phyloP scores from a whole-genome alignment of 2,329 filamentous ascomycete species.

The Aspergillus eucalypticola region DNA sequence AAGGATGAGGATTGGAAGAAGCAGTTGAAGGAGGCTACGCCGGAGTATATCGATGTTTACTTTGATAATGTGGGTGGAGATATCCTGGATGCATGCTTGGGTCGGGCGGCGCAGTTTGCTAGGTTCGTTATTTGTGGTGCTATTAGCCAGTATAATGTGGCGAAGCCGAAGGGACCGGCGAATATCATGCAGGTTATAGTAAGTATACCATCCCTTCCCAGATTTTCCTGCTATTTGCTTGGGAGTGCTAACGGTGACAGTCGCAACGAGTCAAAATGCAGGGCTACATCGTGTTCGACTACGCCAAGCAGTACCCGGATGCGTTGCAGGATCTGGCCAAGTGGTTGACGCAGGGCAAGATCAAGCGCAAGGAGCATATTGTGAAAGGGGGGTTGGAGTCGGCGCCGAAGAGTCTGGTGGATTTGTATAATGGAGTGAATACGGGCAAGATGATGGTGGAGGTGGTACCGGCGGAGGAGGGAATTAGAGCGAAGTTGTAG shows the following conservation, averaged over 20 bases:
- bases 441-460: conserved; percentile 63
- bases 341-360: conserved; percentile 71
- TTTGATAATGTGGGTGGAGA: conserved; percentile 75
- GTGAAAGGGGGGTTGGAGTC: conserved; percentile 66
- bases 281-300: conserved; percentile 75
- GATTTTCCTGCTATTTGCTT: neutral
- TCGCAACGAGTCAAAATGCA: conserved; percentile 55
- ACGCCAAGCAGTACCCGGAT: conserved; percentile 55
- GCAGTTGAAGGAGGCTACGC: conserved; percentile 62
- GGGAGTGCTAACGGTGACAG: conserved; percentile 25
- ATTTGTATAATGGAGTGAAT: conserved; percentile 69
- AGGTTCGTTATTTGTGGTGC: conserved; percentile 71
- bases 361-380: conserved; percentile 71
- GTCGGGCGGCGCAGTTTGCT: conserved; percentile 61
- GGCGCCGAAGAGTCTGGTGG: conserved; percentile 64
- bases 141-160: conserved; percentile 69
- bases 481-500: conserved; percentile 47
- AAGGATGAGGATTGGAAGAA: conserved; percentile 63
- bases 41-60: conserved; percentile 66
- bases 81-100: conserved; percentile 66
- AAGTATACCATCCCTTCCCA: conserved; percentile 18
- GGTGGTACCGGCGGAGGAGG: conserved; percentile 40
- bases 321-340: conserved; percentile 63
- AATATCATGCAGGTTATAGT: conserved; percentile 47
- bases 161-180: conserved; percentile 57